These are phyloP conservation scores for Helichrysum umbraculigerum DNA, from an alignment of 129 eudicot genomes.

Conservation along the genomic window DNA sequence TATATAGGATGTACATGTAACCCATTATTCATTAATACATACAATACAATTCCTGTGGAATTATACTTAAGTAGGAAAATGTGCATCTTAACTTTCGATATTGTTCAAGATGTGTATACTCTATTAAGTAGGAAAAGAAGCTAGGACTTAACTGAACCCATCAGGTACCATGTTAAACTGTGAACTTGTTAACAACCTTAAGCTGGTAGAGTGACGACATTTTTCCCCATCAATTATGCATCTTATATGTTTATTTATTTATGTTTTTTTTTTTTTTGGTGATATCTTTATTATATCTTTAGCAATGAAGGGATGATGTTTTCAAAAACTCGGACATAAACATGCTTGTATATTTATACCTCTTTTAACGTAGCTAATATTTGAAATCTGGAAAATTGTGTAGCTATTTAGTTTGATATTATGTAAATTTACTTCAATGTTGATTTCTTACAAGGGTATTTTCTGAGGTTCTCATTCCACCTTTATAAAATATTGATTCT, in stretches of 20 bases:
- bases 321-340: background rate
- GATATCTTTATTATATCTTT: background rate
- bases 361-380: background rate
- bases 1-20: too few species aligned
- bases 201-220: background rate
- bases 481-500: constrained; percentile 3
- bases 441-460: background rate
- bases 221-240: background rate
- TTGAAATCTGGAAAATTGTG: constrained; percentile 2
- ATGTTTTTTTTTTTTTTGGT: background rate
- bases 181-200: background rate
- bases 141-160: background rate
- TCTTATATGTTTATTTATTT: background rate
- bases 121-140: background rate
- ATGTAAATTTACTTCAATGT: constrained; percentile 3
- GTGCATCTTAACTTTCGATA: background rate
- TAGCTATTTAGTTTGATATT: constrained; percentile 14
- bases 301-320: background rate
- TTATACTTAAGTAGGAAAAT: background rate
- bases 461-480: background rate
- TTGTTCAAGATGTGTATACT: background rate
- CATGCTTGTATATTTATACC: background rate
- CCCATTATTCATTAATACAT: too few species aligned
- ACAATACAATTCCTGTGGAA: too few species aligned
- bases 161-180: background rate